Evolutionary conservation across 495 filamentous ascomycete genomes (phyloP), one percentile per base, ranked within the genome.

Genomic region (Pyrenopolyporus hunteri): DNA sequence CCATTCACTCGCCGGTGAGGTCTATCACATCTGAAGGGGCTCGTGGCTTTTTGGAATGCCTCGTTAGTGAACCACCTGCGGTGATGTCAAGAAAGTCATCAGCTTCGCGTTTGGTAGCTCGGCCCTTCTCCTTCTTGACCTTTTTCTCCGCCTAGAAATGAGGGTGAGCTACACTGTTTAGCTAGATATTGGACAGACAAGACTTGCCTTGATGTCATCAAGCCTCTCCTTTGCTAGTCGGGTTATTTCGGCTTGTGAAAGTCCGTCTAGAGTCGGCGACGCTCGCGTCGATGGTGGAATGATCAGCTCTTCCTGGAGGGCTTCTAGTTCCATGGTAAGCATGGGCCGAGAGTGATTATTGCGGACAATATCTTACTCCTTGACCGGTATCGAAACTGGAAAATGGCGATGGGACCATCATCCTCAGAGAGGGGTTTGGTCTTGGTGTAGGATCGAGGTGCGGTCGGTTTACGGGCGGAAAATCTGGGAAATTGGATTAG

Each of bases 361-460:
- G 25, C 16, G 13, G 16, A 7, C n/a, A 16, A 11, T 9, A 25
- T n/a, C 49, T 9, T 46, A 73, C 73, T 61, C 58, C 45, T 65
- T 25, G 72, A 74, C 7, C 72, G 54, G 39, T 76, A 76, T 6
- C 60, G 42, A 20, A 76, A 72, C 28, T 29, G 40, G 31, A 76
- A 69, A 6, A 57, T 47, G 0, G 66, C 69, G 17, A 74, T 59
- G 0, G 74, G 72, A 0, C 58, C 59, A 17, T 61, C 2, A 1
- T 54, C 29, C 6, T 59, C 70, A 10, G 25, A 42, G 31, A 64
- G 17, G 17, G 19, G 3, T 2, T 19, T 3, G 4, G 5, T 4
- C n/a, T 22, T 0, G 13, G 17, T 0, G 9, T 10, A 52, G 2
- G 4, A 4, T 0, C 48, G 54, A 3, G 10, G 2, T 4, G 1